These are phyloP conservation scores for Mycotypha africana DNA, from an alignment of 371 early-diverging fungal genomes.

Conservation along the genomic window DNA sequence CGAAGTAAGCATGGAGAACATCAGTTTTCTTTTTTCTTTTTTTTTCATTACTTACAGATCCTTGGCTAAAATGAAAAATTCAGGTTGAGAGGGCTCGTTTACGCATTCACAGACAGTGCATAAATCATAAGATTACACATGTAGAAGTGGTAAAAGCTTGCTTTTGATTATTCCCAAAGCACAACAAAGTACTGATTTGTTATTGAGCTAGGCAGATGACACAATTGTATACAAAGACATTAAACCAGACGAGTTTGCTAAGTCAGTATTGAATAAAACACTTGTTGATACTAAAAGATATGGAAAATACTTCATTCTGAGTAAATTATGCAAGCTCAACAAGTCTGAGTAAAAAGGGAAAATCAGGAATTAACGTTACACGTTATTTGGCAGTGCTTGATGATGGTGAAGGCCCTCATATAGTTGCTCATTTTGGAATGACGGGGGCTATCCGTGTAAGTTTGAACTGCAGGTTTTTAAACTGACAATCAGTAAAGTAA, in stretches of 20 bases:
- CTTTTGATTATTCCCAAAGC: no score
- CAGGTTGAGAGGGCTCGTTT: conserved; percentile 39
- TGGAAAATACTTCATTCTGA: conserved; percentile 56
- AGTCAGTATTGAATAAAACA: conserved; percentile 23
- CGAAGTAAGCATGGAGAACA: conserved; percentile 16
- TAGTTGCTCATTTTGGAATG: conserved; percentile 59
- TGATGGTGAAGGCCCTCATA: conserved; percentile 21
- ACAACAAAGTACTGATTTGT: neutral
- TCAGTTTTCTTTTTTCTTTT: no score
- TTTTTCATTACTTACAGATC: no score
- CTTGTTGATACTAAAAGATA: conserved; percentile 48
- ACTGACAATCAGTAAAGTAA: no score
- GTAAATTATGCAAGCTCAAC: conserved; percentile 14
- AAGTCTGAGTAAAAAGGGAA: neutral
- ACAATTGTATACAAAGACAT: conserved; percentile 24
- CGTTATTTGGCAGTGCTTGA: conserved; percentile 34
- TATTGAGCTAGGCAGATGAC: conserved; percentile 13
- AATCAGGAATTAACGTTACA: neutral
- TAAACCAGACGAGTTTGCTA: conserved; percentile 21
- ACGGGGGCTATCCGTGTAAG: conserved; percentile 32
- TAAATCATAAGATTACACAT: conserved; percentile 33
- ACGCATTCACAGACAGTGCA: conserved; percentile 29
- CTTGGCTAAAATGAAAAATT: neutral
- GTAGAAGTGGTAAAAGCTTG: conserved; percentile 34
- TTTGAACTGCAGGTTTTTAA: no score